Percentiles rank a stretch among this genome's conserved stretches.
Conservation (phyloP, 495 filamentous ascomycete genomes). For the Cryomyces minteri region DNA sequence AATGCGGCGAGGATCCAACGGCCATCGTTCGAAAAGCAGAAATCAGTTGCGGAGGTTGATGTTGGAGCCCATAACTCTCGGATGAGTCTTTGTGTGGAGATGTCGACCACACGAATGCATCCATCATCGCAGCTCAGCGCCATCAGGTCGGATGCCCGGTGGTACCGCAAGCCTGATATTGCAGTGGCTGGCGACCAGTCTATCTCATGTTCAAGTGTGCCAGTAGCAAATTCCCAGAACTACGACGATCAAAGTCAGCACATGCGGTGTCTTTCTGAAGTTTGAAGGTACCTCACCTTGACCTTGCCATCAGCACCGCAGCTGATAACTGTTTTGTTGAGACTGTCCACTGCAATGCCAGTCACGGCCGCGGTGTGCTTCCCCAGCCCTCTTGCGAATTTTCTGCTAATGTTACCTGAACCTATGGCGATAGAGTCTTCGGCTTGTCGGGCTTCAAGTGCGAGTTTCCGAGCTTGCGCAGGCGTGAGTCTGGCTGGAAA, state of each 20-base stretch:
- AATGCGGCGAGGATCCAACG: slow-evolving; percentile 85
- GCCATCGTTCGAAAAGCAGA: slow-evolving; percentile 77
- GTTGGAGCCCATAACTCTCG: slow-evolving; percentile 56
- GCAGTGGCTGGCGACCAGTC: slow-evolving; percentile 70
- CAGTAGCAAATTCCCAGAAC: slow-evolving; percentile 88
- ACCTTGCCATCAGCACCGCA: slow-evolving; percentile 84
- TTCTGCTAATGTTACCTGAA: slow-evolving; percentile 21
- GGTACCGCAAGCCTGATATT: slow-evolving; percentile 59
- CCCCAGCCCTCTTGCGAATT: slow-evolving; percentile 24
- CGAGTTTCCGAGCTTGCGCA: slow-evolving; percentile 42
- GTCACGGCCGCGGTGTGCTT: slow-evolving; percentile 71
- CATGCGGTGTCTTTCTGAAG: neutral
- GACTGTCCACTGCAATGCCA: slow-evolving; percentile 63
- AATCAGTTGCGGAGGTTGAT: slow-evolving; percentile 10
- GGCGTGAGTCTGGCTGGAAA: slow-evolving; percentile 58
- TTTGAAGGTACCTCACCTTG: slow-evolving; percentile 24
- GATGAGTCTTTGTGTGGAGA: slow-evolving; percentile 75
- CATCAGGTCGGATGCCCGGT: slow-evolving; percentile 64
- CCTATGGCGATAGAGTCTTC: slow-evolving; percentile 17
- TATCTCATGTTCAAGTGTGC: slow-evolving; percentile 58
- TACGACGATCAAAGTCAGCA: too few species aligned
- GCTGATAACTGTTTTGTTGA: slow-evolving; percentile 69
- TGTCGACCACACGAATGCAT: slow-evolving; percentile 74
- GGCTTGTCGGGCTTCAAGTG: slow-evolving; percentile 29
- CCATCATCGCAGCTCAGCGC: slow-evolving; percentile 81